Conservation (phyloP, 495 filamentous ascomycete species). For the Hyaloscypha hepaticicola region DNA sequence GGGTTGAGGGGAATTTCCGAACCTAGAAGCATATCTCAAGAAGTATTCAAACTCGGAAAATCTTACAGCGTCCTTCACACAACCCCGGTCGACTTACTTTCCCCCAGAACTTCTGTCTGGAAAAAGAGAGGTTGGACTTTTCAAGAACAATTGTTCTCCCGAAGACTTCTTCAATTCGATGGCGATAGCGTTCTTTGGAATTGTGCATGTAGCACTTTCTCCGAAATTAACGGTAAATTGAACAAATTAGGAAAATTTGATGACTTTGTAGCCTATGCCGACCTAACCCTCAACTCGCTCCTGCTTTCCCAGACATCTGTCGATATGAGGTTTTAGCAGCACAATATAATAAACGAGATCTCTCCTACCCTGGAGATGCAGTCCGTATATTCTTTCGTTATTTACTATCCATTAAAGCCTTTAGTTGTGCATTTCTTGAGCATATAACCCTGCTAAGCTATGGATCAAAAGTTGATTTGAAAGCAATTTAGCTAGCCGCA, state of each 20-base stretch:
- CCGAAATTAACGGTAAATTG: neutral
- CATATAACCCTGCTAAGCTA: too few relatives aligned
- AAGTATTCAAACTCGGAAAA: conserved; percentile 4
- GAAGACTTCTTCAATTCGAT: neutral
- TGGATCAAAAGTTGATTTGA: too few relatives aligned
- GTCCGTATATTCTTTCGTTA: too few relatives aligned
- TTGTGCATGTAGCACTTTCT: conserved; percentile 7
- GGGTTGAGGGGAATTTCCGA: conserved; percentile 5
- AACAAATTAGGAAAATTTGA: neutral
- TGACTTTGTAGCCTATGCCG: too few relatives aligned
- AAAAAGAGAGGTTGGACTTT: conserved; percentile 15
- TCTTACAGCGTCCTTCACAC: too few relatives aligned
- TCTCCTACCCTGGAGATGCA: conserved; percentile 21
- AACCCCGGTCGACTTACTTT: neutral
- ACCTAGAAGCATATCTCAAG: neutral
- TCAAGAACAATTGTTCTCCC: conserved; percentile 14
- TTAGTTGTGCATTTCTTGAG: too few relatives aligned
- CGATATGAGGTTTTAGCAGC: neutral
- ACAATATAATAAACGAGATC: conserved; percentile 1
- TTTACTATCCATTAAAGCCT: too few relatives aligned
- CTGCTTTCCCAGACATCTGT: neutral
- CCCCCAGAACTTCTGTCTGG: conserved; percentile 1
- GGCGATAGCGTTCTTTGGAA: conserved; percentile 5
- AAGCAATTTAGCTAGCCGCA: neutral
- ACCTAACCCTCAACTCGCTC: neutral